Conservation (phyloP, 1,284 basidiomycete species). For the Cryptococcus sp. region DNA sequence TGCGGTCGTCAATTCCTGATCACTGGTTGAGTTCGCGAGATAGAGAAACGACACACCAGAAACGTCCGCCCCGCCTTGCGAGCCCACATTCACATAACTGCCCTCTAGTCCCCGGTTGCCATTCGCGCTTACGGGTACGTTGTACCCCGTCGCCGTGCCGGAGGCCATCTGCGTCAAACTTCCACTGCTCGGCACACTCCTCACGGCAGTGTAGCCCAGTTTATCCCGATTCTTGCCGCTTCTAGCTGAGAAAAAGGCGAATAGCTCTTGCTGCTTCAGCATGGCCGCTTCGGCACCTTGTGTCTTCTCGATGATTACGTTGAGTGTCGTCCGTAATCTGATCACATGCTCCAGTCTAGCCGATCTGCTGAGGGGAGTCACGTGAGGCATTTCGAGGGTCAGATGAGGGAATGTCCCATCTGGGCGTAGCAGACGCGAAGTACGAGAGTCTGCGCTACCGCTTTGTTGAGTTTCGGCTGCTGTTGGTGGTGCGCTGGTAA, state of each 20-base stretch:
- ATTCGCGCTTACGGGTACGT: neutral
- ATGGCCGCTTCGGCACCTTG: conserved; percentile 85
- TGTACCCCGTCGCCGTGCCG: neutral
- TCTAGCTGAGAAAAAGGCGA: conserved; percentile 67
- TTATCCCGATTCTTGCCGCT: conserved; percentile 31
- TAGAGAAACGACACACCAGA: too few species aligned
- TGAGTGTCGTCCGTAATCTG: conserved; percentile 83
- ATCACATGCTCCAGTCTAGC: conserved; percentile 77
- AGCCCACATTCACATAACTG: conserved; percentile 29
- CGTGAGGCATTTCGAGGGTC: conserved; percentile 4
- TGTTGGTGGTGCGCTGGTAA: conserved; percentile 2
- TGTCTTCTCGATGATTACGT: conserved; percentile 77
- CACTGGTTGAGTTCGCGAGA: too few species aligned
- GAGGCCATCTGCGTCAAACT: neutral
- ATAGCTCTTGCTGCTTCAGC: conserved; percentile 79
- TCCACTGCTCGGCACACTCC: neutral
- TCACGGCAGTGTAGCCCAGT: conserved; percentile 15
- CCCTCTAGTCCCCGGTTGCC: conserved; percentile 31
- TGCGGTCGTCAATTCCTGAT: neutral
- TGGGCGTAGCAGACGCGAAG: conserved; percentile 13
- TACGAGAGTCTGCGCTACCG: neutral
- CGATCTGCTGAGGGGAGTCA: conserved; percentile 52
- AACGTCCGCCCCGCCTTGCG: too few species aligned
- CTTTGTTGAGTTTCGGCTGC: neutral
- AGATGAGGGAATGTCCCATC: conserved; percentile 22